Conservation (phyloP, 2,329 filamentous ascomycete genomes). For the Colletotrichum trifolii region DNA sequence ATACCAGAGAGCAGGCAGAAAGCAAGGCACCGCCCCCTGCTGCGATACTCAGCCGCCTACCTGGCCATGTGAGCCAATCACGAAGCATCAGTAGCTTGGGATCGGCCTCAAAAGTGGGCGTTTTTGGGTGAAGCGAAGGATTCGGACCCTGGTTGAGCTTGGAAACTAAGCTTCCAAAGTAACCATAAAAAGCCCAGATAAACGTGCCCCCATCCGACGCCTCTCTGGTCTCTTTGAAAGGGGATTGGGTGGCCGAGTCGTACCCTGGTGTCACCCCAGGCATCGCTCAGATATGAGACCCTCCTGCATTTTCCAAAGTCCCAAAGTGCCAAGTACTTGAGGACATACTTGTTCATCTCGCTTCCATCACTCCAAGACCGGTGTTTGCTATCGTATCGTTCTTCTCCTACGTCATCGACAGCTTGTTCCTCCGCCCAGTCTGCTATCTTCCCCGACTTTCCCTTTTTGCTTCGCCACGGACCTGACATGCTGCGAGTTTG, state of each 20-base stretch:
- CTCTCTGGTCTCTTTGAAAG: neutral
- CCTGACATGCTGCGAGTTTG: too few relatives aligned
- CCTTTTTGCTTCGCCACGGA: too few relatives aligned
- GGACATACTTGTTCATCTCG: too few relatives aligned
- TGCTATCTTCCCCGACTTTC: too few relatives aligned
- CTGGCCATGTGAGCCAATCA: conserved; percentile 12
- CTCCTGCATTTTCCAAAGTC: too few relatives aligned
- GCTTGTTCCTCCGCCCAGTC: too few relatives aligned
- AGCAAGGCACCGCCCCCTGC: conserved; percentile 16
- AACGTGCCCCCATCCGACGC: neutral
- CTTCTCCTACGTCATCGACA: too few relatives aligned
- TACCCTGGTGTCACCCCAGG: too few relatives aligned
- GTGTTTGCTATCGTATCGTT: too few relatives aligned
- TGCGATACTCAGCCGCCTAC: conserved; percentile 16
- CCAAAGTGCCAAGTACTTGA: too few relatives aligned
- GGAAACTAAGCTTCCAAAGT: conserved; percentile 4
- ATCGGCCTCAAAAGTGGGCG: conserved; percentile 11
- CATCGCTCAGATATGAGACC: too few relatives aligned
- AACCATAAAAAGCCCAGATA: conserved; percentile 6
- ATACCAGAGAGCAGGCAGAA: neutral
- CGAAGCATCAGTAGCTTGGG: neutral
- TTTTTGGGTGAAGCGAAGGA: conserved; percentile 17
- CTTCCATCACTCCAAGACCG: too few relatives aligned
- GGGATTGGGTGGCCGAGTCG: neutral
- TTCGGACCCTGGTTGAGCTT: conserved; percentile 8